Evolutionary conservation across 768 basidiomycete species (phyloP), one percentile per base, ranked within the genome.

Genomic region (Tricholoma bakamatsutake): DNA sequence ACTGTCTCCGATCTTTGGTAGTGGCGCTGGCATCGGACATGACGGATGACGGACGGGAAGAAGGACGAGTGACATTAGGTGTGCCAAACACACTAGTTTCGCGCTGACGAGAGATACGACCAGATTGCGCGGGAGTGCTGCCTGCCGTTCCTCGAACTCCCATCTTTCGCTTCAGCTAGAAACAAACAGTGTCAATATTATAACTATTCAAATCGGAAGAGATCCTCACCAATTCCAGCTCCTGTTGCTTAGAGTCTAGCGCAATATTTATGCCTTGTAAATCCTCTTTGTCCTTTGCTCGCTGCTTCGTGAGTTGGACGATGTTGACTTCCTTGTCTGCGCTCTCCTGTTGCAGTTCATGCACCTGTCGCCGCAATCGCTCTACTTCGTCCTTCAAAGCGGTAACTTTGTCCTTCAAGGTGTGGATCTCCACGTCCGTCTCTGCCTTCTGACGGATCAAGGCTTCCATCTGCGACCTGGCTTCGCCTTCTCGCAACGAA

Each of bases 191-290:
- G 37, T 28, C 15, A 57, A 1, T 5, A 56, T n/a, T n/a, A 48
- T 15, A 21, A 15, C n/a, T 11, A 10, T 24, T 24, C 9, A 28
- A 51, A 50, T 5, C 31, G 34, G 31, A 21, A 53, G 42, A 31
- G 59, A 12, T 39, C 62, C 54, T 77, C 82, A 97, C 94, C 69
- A 95, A 66, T 66, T 96, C 93, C 37, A 97, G 73, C 68, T 96
- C 94, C 68, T 95, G 93, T 64, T 97, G 94, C 71, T 97, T 97
- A 24, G 92, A 86, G 69, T 95, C 92, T 53, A 97, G 71, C 0
- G 93, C 94, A 34, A 95, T 93, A 63, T 96, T 94, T 62, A 96
- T 71, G n/a, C 90, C 88, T 48, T 80, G 70, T 18, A 88, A 67
- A 68, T 96, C 93, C 42, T 93, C 87, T 68, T 87, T 85, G 58